Evolutionary conservation across 1,139 yeast species (phyloP).

Genomic region (Yamadazyma atmosphaerica): DNA sequence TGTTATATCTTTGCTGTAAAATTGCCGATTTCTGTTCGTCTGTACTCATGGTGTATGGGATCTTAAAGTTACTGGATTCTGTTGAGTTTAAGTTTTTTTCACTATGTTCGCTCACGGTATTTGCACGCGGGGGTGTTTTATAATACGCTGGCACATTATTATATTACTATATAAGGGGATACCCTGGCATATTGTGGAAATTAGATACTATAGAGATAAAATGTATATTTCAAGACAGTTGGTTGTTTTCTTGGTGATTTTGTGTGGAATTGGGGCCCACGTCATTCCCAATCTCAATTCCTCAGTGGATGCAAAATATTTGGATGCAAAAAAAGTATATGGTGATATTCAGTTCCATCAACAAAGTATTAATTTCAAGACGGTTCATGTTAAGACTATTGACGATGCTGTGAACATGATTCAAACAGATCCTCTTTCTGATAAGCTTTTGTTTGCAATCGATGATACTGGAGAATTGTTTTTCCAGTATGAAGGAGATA

Average conservation of each 20-base stretch:
- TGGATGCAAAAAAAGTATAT: conserved; percentile 6
- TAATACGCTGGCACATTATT: too few relatives aligned
- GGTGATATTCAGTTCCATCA: not conserved
- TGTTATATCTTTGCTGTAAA: conserved; percentile 61
- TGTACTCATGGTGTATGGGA: conserved; percentile 12
- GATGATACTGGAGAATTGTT: conserved; percentile 12
- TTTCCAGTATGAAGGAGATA: conserved; percentile 13
- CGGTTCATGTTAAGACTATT: conserved; percentile 5
- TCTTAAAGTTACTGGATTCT: conserved; percentile 3
- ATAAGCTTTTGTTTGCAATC: conserved; percentile 4
- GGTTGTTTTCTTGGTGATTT: not conserved
- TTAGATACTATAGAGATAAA: too few relatives aligned
- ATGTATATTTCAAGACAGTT: not conserved
- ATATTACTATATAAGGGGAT: too few relatives aligned
- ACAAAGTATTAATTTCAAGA: not conserved
- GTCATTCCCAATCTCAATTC: not conserved
- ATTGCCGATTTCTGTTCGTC: conserved; percentile 48
- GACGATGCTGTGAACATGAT: conserved; percentile 8
- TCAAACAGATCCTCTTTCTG: not conserved
- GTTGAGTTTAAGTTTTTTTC: not conserved
- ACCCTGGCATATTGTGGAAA: too few relatives aligned
- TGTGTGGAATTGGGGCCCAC: not conserved
- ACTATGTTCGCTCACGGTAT: too few relatives aligned
- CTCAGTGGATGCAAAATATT: conserved; percentile 9
- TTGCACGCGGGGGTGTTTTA: too few relatives aligned